A percentile compares a stretch with the other conserved stretches of the same genome.
Conservation (phyloP, 2,329 filamentous ascomycete species). For the Fusarium xyrophilum region DNA sequence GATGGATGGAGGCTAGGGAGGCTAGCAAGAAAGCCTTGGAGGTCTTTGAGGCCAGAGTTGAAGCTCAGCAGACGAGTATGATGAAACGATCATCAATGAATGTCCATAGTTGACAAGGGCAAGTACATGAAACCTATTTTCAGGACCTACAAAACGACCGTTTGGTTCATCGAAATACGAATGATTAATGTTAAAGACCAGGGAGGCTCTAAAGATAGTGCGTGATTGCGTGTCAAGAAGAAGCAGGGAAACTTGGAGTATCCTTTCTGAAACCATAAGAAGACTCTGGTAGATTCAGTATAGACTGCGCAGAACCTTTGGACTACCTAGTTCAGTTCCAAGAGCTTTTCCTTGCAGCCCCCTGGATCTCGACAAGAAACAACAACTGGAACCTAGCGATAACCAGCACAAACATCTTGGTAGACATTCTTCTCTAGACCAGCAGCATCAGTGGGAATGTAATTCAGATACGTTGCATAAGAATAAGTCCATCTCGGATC, state of each 20-base stretch:
- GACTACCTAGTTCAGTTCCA: rapidly evolving
- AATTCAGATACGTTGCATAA: constrained; percentile 14
- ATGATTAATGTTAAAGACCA: too few species aligned
- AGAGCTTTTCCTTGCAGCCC: neutral
- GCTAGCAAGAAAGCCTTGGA: neutral
- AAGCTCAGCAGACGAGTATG: neutral
- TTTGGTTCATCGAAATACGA: too few species aligned
- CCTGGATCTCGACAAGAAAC: neutral
- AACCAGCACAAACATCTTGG: constrained; percentile 18
- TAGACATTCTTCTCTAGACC: constrained; percentile 29
- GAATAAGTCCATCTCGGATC: constrained; percentile 32
- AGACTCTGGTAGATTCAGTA: neutral
- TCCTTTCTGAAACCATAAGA: neutral
- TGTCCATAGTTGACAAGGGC: rapidly evolving
- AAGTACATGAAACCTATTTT: too few species aligned
- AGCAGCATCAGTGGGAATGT: constrained; percentile 27
- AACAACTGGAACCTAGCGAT: neutral
- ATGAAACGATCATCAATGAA: too few species aligned
- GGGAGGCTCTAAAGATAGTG: rapidly evolving
- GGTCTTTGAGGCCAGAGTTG: neutral
- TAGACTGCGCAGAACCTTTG: neutral
- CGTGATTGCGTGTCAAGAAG: neutral
- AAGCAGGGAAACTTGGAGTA: neutral
- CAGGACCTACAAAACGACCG: too few species aligned
- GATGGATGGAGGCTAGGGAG: neutral